These are phyloP conservation scores for Parietaria judaica DNA, from an alignment of 306 rosid genomes.

Conservation along the genomic window DNA sequence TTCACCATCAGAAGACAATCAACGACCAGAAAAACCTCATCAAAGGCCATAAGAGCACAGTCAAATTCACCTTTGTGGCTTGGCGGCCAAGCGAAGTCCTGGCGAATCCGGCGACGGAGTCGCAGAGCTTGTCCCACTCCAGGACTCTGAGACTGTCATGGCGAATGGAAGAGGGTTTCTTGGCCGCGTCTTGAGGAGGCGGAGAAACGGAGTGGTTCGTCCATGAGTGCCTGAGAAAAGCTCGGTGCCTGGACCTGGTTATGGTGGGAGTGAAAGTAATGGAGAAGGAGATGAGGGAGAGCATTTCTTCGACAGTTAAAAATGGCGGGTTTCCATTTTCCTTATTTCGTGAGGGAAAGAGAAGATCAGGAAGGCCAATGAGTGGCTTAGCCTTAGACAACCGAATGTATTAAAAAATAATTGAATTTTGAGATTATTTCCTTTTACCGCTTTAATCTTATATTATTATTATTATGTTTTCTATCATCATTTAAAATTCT, in stretches of 20 bases:
- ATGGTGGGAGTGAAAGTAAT: constrained; percentile 17
- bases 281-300: constrained; percentile 21
- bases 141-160: constrained; percentile 65
- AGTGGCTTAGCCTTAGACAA: constrained; percentile 2
- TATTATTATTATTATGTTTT: no score
- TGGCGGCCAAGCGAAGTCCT: constrained; percentile 70
- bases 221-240: constrained; percentile 18
- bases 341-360: not conserved
- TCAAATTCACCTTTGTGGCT: constrained; percentile 50
- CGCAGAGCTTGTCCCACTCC: constrained; percentile 85
- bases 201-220: constrained; percentile 11
- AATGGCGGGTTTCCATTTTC: constrained; percentile 1
- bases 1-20: constrained; percentile 1
- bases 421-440: no score
- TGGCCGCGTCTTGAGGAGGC: not conserved
- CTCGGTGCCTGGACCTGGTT: constrained; percentile 19
- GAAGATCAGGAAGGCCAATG: not conserved
- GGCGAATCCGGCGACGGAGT: constrained; percentile 78
- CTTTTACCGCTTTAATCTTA: no score
- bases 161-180: constrained; percentile 32
- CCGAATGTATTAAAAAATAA: no score
- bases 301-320: constrained; percentile 27
- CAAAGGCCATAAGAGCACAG: not conserved
- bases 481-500: no score
- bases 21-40: not conserved